Percentiles rank a stretch among this genome's conserved stretches.
phyloP scores from a whole-genome alignment of 2,329 filamentous ascomycete species.

The Botryosphaeria dothidea region DNA sequence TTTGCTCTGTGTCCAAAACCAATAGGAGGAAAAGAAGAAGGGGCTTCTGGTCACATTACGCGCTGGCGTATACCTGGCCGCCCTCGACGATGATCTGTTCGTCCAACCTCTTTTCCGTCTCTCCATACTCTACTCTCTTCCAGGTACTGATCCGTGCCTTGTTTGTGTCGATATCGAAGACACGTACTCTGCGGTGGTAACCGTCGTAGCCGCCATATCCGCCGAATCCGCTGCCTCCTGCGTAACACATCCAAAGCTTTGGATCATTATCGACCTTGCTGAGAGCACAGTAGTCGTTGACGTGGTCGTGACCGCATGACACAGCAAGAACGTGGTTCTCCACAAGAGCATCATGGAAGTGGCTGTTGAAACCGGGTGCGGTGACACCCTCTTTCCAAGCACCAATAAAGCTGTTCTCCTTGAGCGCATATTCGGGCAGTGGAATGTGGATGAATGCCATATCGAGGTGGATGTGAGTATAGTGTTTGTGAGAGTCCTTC shows the following conservation, averaged over 20 bases:
- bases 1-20: conserved; percentile 1
- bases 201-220: conserved; percentile 91
- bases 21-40: not conserved
- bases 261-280: conserved; percentile 48
- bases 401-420: conserved; percentile 63
- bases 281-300: conserved; percentile 92
- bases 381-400: conserved; percentile 81
- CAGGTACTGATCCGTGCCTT: conserved; percentile 86
- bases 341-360: conserved; percentile 87
- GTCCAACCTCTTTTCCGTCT: conserved; percentile 54
- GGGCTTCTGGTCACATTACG: not conserved
- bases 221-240: conserved; percentile 86
- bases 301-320: conserved; percentile 93
- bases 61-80: conserved; percentile 45
- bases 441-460: conserved; percentile 98
- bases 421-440: conserved; percentile 78
- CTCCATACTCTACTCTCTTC: conserved; percentile 77
- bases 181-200: conserved; percentile 77
- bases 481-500: conserved; percentile 68
- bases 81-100: conserved; percentile 64
- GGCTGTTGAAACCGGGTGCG: conserved; percentile 83
- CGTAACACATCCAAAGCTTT: conserved; percentile 96
- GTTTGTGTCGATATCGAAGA: conserved; percentile 94
- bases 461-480: conserved; percentile 91
- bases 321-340: conserved; percentile 84